Evolutionary conservation across 2,329 filamentous ascomycete species (phyloP), one percentile per base, ranked within the genome.

Genomic region (Claviceps pazoutovae): DNA sequence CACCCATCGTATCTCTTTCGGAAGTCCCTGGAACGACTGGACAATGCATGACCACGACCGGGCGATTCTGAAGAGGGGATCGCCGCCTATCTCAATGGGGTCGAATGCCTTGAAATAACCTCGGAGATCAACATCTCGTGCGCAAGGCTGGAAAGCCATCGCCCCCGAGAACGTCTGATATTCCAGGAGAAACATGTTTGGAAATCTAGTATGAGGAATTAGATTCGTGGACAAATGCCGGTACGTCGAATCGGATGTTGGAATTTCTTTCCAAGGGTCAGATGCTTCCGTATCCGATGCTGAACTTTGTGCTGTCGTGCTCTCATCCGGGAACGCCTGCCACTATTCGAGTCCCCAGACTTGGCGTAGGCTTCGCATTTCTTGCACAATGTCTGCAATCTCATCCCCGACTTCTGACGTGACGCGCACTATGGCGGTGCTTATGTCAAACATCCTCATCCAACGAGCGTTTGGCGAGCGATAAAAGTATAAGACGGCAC

Each of bases 1-100:
- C 36, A 66, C 51, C 64, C 57, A 67, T 56, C 65, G 60, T 42
- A 66, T 50, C 36, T 62, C 58, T 45, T 57, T 62, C 16, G 63
- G 64, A 1, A 68, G 51, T 5, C 34, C 9, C 2, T 37, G 5
- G 0, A 26, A 17, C 5, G 58, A 53, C 49, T 68, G 65, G 2
- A 58, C 26, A 9, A 57, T 56, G 49, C 65, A 68, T 5, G 62
- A 61, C 65, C 65, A 68, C 5, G 53, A 46, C 16, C 65, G 59
- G 16, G 64, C 64, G 19, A 53, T 41, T 34, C 54, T 58, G 56
- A 66, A 66, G 14, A 62, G 0, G 11, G 30, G 38, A 46, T 68
- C 62, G 11, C 52, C 54, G 14, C 52, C 38, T 3, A 41, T 21
- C 26, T 66, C 61, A 16, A 61, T 37, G n/a, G 52, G 46, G 1